Percentiles rank a stretch among this genome's conserved stretches.
Conservation (phyloP, 2,329 filamentous ascomycete genomes). For the Nothophoma quercina region DNA sequence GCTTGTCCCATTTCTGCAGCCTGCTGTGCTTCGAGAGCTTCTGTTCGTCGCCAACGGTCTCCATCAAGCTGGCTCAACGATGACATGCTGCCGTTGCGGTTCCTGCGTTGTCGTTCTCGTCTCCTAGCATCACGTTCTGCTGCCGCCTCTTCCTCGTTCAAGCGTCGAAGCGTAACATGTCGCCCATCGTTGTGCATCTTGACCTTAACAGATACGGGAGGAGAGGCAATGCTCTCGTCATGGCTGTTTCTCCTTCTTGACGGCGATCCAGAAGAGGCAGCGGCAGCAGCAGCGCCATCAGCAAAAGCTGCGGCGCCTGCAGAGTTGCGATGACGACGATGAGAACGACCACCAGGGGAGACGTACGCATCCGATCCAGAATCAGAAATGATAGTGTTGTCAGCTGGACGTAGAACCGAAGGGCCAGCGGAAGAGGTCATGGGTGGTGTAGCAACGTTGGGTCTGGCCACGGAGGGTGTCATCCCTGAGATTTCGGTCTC, state of each 20-base stretch:
- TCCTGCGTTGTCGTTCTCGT: conserved; percentile 53
- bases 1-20: conserved; percentile 40
- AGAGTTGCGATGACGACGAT: conserved; percentile 40
- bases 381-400: conserved; percentile 50
- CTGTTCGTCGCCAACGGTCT: conserved; percentile 51
- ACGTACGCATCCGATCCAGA: conserved; percentile 51
- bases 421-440: conserved; percentile 38
- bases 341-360: conserved; percentile 46
- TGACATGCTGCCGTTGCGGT: conserved; percentile 51
- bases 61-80: conserved; percentile 47
- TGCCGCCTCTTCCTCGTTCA: conserved; percentile 69
- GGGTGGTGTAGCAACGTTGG: conserved; percentile 39
- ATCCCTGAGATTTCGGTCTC: conserved; percentile 53
- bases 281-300: conserved; percentile 35
- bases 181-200: conserved; percentile 71
- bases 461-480: conserved; percentile 54
- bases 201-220: conserved; percentile 70
- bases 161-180: conserved; percentile 67
- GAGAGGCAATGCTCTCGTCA: conserved; percentile 59
- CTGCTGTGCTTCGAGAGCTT: conserved; percentile 47
- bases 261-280: conserved; percentile 37
- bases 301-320: conserved; percentile 34
- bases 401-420: conserved; percentile 46
- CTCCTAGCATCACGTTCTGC: conserved; percentile 64
- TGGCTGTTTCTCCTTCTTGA: conserved; percentile 43